Evolutionary conservation across 1,284 basidiomycete genomes (phyloP).

Genomic region (Porogramme epimiltina): DNA sequence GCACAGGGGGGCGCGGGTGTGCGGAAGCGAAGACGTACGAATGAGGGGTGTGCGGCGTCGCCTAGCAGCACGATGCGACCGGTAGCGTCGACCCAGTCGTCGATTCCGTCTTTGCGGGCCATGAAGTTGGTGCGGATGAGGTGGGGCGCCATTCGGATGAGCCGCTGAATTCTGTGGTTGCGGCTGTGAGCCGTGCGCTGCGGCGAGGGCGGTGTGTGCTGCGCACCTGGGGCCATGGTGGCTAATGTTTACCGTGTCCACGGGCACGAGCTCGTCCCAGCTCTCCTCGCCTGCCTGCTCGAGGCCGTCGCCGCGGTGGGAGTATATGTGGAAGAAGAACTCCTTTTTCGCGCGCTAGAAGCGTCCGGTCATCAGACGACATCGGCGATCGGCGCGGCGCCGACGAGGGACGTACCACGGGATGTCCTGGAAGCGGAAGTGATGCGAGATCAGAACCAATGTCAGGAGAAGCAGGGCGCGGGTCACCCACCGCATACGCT

Average conservation of each 20-base stretch:
- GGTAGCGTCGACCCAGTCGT: slow-evolving; percentile 57
- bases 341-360: slow-evolving; percentile 22
- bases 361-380: not conserved
- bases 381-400: not conserved
- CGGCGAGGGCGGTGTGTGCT: no score
- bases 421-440: slow-evolving; percentile 21
- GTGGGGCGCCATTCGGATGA: slow-evolving; percentile 42
- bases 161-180: slow-evolving; percentile 42
- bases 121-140: slow-evolving; percentile 32
- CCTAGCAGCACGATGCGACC: slow-evolving; percentile 48
- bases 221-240: slow-evolving; percentile 19
- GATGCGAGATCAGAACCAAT: slow-evolving; percentile 5
- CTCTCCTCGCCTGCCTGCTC: slow-evolving; percentile 21
- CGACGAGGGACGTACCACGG: slow-evolving; percentile 22
- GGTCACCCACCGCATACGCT: slow-evolving; percentile 25
- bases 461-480: not conserved
- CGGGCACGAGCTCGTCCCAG: slow-evolving; percentile 25
- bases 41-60: slow-evolving; percentile 50
- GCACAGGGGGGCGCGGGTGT: not conserved
- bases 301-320: slow-evolving; percentile 15
- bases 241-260: slow-evolving; percentile 14
- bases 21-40: slow-evolving; percentile 32
- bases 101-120: slow-evolving; percentile 38
- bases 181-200: no score
- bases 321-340: slow-evolving; percentile 25